phyloP scores from a whole-genome alignment of 1,284 basidiomycete genomes.

The Naganishia sp. region DNA sequence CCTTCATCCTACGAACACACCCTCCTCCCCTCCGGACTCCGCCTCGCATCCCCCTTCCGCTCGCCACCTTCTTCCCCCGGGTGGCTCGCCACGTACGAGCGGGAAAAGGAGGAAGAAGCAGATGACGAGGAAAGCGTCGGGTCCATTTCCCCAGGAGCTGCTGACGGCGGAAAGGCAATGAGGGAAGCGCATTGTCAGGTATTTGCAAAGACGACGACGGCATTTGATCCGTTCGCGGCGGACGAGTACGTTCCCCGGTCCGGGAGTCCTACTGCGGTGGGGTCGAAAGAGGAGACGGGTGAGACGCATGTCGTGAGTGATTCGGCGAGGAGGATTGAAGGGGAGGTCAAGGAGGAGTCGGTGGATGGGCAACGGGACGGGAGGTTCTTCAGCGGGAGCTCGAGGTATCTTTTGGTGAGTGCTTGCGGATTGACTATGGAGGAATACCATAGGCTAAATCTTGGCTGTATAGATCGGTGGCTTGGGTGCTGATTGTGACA shows the following conservation, averaged over 20 bases:
- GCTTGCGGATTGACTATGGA: no score
- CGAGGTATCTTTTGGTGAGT: conserved; percentile 21
- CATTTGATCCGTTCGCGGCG: conserved; percentile 13
- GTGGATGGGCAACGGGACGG: background rate
- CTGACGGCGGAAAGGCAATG: no score
- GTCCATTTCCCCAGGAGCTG: background rate
- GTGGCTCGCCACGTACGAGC: background rate
- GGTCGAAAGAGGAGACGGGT: background rate
- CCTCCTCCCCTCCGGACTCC: conserved; percentile 13
- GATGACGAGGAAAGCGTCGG: conserved; percentile 14
- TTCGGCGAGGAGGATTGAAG: conserved; percentile 13
- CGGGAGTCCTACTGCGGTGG: background rate
- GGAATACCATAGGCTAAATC: background rate
- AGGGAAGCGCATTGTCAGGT: conserved; percentile 10
- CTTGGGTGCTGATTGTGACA: background rate
- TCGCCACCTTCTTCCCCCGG: background rate
- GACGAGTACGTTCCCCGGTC: background rate
- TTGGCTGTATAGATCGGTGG: conserved; percentile 8
- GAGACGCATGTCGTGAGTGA: background rate
- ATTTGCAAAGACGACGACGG: conserved; percentile 7
- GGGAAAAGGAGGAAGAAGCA: background rate
- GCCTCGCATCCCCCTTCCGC: conserved; percentile 13
- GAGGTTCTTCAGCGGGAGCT: conserved; percentile 12
- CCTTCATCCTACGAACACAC: conserved; percentile 17
- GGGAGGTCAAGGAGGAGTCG: background rate